Evolutionary conservation across 495 filamentous ascomycete genomes (phyloP), one percentile per base, ranked within the genome.

Genomic region (Penicillium paradoxum): DNA sequence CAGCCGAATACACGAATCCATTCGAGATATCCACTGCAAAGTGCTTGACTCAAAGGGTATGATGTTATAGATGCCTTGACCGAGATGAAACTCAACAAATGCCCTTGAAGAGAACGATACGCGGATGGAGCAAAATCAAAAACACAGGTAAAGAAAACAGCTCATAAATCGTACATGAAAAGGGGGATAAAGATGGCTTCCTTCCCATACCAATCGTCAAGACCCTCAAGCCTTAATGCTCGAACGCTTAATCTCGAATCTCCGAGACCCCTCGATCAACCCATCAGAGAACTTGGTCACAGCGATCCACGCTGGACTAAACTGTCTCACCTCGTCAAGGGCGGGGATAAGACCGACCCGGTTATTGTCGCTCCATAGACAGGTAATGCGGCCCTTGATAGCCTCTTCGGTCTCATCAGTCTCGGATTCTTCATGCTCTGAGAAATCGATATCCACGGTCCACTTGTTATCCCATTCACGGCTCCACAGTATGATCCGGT

Each of bases 291-390:
- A 60, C 69, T 96, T 96, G 17, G 80, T 82, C 29, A 88, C 68
- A 10, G 85, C 86, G 7, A 83, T 83, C 93, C 93, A 98, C 2
- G 67, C 70, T 1, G 93, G 93, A 51, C 78, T 74, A 72, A 83
- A 97, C 66, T 83, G 77, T 47, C 77, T 71, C 17, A 86, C 80
- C 70, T 98, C 93, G 57, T 93, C 88, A 29, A 93, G 77, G 13
- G 93, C 93, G 0, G 93, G 90, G 44, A 98, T 92, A 7, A 76
- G 70, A 3, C 84, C 86, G 9, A 66, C 63, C 10, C 70, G 73
- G 56, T 95, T 96, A 25, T 80, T 83, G 72, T 97, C 93, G 58
- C 84, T 88, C 93, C 93, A 98, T 14, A 89, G 67, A 73, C 92
- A 97, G 9, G 87, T 78, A 4, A 91, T 82, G 40, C 73, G 76